These are phyloP conservation scores for Pistacia atlantica DNA, from an alignment of 345 rosid species.

Conservation along the genomic window DNA sequence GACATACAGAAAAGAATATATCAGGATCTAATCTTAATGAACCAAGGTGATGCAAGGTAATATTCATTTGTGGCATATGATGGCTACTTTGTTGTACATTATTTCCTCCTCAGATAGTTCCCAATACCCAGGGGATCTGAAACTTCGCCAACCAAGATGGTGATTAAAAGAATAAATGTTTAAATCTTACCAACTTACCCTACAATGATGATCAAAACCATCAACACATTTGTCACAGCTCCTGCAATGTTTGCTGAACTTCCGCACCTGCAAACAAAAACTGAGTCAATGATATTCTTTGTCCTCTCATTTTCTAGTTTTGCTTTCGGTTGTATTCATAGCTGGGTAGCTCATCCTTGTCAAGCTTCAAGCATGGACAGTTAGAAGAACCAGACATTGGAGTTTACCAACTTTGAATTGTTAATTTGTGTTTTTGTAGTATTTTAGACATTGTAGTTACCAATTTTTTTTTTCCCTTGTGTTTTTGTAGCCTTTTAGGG, in stretches of 20 bases:
- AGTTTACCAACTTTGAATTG: background rate
- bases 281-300: background rate
- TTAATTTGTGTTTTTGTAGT: background rate
- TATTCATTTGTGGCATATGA: background rate
- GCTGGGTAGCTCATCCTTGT: background rate
- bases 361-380: background rate
- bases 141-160: background rate
- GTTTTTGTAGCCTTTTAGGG: background rate
- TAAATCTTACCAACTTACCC: constrained; percentile 70
- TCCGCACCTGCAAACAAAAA: constrained; percentile 57
- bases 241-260: constrained; percentile 96
- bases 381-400: background rate
- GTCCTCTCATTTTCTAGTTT: background rate
- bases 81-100: no score
- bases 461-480: background rate
- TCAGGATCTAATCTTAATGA: background rate
- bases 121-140: background rate
- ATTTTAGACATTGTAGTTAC: background rate
- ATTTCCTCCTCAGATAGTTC: background rate
- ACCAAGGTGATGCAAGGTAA: background rate
- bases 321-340: background rate
- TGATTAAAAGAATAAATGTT: constrained; percentile 9
- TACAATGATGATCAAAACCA: constrained; percentile 98
- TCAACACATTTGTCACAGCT: constrained; percentile 94
- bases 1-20: background rate